Conservation (phyloP, 257 asterid genomes). For the Leonotis leonurus region DNA sequence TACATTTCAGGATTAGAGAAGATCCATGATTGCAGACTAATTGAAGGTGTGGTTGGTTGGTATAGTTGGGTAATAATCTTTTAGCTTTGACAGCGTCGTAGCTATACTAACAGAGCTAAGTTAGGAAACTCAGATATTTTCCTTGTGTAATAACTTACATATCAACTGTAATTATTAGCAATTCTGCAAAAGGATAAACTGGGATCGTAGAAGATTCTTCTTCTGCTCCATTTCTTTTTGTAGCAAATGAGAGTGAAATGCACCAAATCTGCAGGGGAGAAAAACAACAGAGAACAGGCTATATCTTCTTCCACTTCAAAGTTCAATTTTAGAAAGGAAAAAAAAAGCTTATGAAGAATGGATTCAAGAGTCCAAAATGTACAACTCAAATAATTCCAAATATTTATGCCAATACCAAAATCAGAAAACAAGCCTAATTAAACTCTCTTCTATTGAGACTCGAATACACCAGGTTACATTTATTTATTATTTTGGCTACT, state of each 20-base stretch:
- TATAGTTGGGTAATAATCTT: constrained; percentile 5
- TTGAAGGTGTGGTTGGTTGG: constrained; percentile 8
- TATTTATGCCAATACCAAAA: not conserved
- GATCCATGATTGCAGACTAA: constrained; percentile 16
- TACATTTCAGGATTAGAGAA: constrained; percentile 17
- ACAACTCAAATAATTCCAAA: not conserved
- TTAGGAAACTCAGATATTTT: not conserved
- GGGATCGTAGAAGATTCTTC: not conserved
- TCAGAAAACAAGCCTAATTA: not conserved
- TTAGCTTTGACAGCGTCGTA: not conserved
- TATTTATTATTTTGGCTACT: too few relatives aligned
- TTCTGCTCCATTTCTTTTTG: not conserved
- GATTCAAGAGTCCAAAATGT: too few relatives aligned
- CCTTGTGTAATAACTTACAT: not conserved
- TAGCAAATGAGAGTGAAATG: not conserved
- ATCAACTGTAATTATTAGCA: constrained; percentile 20
- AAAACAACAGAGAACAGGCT: too few relatives aligned
- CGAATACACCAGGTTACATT: too few relatives aligned
- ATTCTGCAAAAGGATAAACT: not conserved
- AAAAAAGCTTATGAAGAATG: too few relatives aligned
- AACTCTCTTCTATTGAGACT: not conserved
- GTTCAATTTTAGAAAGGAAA: too few relatives aligned
- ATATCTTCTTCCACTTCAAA: too few relatives aligned
- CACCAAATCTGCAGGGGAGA: not conserved
- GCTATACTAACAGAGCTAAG: constrained; percentile 8